Percentiles rank a stretch among this genome's conserved stretches.
phyloP scores from a whole-genome alignment of 192 early-diverging fungal species.

The Umbelopsis ramanniana region DNA sequence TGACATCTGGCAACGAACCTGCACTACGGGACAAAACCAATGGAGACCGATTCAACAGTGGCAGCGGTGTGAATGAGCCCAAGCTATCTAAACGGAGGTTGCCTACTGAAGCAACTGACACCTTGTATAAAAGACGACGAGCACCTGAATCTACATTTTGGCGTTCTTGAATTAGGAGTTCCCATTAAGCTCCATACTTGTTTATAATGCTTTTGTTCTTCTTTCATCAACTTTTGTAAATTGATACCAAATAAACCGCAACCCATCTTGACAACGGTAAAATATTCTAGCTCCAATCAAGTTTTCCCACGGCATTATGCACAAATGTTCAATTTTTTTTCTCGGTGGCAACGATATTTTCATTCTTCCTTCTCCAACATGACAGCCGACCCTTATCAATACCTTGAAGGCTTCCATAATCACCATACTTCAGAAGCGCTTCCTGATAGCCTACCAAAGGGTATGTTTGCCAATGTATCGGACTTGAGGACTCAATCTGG shows the following conservation, averaged over 20 bases:
- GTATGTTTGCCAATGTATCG: constrained; percentile 38
- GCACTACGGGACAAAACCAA: constrained; percentile 5
- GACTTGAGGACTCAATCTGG: too few relatives aligned
- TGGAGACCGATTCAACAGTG: background rate
- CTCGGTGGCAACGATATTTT: too few relatives aligned
- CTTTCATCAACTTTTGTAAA: background rate
- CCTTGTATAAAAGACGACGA: constrained; percentile 14
- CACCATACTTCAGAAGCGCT: constrained; percentile 86
- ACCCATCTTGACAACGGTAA: background rate
- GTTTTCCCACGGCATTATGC: constrained; percentile 18
- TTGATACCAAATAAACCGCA: background rate
- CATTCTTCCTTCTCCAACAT: constrained; percentile 8
- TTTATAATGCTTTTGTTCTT: constrained; percentile 1
- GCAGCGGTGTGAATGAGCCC: background rate
- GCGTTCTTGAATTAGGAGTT: background rate
- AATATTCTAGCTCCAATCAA: background rate
- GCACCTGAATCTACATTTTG: constrained; percentile 14
- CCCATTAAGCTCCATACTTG: background rate
- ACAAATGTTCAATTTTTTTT: background rate
- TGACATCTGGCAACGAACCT: background rate
- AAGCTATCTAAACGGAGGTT: constrained; percentile 10
- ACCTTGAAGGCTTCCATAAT: constrained; percentile 89
- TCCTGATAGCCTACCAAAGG: constrained; percentile 78
- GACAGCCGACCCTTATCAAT: constrained; percentile 50
- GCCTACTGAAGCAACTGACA: background rate